Evolutionary conservation across 2,329 filamentous ascomycete genomes (phyloP), one percentile per base, ranked within the genome.

Genomic region (Calycina herbarum): DNA sequence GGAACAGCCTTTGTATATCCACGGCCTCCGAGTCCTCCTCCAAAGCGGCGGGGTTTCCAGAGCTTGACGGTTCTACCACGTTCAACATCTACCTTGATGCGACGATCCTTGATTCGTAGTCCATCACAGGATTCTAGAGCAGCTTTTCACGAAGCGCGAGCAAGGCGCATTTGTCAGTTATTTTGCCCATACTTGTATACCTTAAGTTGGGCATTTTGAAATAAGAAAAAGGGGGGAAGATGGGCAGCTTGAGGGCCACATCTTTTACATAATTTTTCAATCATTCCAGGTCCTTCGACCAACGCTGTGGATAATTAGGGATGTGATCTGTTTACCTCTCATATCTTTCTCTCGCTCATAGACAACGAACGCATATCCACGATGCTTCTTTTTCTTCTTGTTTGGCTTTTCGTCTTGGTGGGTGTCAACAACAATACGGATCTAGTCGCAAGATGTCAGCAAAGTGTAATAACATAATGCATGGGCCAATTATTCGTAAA

Each of bases 321-420:
- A 73, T 78, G 77, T 80, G 78, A 77, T 76, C 77, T 79, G 79
- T 82, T 87, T 96, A 97, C 94, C 93, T 93, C 96, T 96, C 94
- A 98, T 97, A 78, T 98, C 95, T 80, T 94, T 94, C 81, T 98
- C 95, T 78, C 92, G 90, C 80, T 98, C 94, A 77, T 94, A 99
- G 63, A 98, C 92, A 72, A 99, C 90, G 77, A 99, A 99, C 68
- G 93, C 95, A 79, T 99, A 99, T 68, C 95, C 95, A 74, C 90
- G 86, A 76, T 96, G 92, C 61, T 89, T 82, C 81, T 93, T 93
- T 76, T 90, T 90, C 76, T 92, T 89, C 80, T 94, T 93, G 74
- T 89, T 91, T 64, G 84, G 86, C 78, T 85, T 90, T 75, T 86
- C 86, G 72, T 85, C 80, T 67, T 87, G 85, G 72, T 92, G 87